Evolutionary conservation across 345 rosid species (phyloP), one percentile per base, ranked within the genome.

Genomic region (Salix koriyanagi): DNA sequence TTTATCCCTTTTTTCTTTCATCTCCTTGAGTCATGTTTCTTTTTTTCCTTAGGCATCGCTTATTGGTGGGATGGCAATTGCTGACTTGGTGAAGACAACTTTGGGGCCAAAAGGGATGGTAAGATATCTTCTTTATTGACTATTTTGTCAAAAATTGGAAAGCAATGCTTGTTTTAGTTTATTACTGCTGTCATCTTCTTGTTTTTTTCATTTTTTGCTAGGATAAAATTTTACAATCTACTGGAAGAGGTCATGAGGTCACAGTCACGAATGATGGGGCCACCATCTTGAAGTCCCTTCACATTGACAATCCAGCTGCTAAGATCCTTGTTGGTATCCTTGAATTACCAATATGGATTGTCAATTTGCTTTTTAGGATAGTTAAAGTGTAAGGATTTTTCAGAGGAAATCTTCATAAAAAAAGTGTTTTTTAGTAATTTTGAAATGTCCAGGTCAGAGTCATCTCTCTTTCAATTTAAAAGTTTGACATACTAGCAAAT

Each of bases 21-120:
- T 44, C 16, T 44, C 4, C 50, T 13, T 13, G 50, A 44, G 16
- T 25, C 25, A 25, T 25, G 25, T 25, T 25, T 25, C 25, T 19
- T 1, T 34, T 15, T 5, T 65, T 23, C 36, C 19, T 3, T 80
- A 96, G 99, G 96, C 98, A 46, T 93, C 98, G 36, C 92, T 93
- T 80, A 83, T 96, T 78, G 99, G 98, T 82, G 99, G 97, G 61
- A 93, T 92, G 90, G 98, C 99, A 26, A 87, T 96, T 77, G 85
- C 94, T 10, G 98, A 96, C 79, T 86, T 96, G 80, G 94, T 96
- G 23, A 96, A 96, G 88, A 89, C 98, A 67, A 96, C 99, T 70
- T 77, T 96, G 71, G 99, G 99, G 32, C 99, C 99, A 0, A 96
- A 96, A 83, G 99, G 99, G 70, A 96, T 96, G 99, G 99, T 96